These are phyloP conservation scores for Kwoniella sp. DNA, from an alignment of 768 basidiomycete genomes.

Conservation along the genomic window DNA sequence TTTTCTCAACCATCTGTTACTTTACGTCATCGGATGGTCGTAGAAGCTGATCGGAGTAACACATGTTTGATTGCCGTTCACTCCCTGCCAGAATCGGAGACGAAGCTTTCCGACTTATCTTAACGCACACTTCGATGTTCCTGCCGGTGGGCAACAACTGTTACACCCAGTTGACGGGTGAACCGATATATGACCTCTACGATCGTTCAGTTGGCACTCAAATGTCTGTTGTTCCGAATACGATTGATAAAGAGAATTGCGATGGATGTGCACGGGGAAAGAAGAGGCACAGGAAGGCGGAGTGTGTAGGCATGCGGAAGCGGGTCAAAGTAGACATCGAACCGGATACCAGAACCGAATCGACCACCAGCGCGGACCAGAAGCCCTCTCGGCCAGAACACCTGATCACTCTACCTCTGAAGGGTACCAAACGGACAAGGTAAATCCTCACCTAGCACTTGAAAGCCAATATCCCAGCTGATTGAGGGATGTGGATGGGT, in stretches of 20 bases:
- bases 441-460: background rate
- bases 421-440: no score
- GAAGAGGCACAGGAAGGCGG: background rate
- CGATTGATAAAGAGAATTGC: background rate
- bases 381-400: no score
- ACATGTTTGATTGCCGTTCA: background rate
- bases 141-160: constrained; percentile 78
- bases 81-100: constrained; percentile 67
- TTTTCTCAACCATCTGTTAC: no score
- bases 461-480: no score
- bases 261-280: background rate
- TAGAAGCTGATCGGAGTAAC: no score
- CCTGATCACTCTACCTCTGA: no score
- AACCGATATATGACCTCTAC: constrained; percentile 63
- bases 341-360: no score
- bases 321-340: background rate
- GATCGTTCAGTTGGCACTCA: constrained; percentile 32
- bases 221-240: no score
- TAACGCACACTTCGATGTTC: constrained; percentile 75
- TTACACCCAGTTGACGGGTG: constrained; percentile 78
- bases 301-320: background rate
- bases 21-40: no score
- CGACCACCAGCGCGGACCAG: no score
- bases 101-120: constrained; percentile 73
- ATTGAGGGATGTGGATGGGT: no score